Percentiles rank a stretch among this genome's conserved stretches.
phyloP scores from a whole-genome alignment of 129 eudicot species.

The Silybum marianum region DNA sequence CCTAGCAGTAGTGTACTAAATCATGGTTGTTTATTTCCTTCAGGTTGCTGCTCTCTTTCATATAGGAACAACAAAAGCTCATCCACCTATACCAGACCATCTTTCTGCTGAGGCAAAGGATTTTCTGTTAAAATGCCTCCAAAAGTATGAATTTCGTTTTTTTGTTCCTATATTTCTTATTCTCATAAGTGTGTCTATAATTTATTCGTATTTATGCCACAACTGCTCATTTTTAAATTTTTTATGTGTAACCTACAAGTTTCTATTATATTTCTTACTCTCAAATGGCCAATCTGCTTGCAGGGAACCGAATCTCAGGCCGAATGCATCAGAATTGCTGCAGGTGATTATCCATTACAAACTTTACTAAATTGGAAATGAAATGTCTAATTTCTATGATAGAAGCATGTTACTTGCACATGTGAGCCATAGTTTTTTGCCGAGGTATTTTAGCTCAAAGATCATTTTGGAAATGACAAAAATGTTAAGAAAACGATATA shows the following conservation, averaged over 20 bases:
- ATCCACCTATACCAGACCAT: slow-evolving; percentile 97
- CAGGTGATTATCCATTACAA: slow-evolving; percentile 55
- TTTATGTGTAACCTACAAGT: background rate
- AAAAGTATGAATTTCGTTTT: slow-evolving; percentile 56
- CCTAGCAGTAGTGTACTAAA: slow-evolving; percentile 13
- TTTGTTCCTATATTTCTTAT: background rate
- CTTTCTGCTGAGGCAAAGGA: slow-evolving; percentile 93
- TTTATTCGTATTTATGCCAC: slow-evolving; percentile 10
- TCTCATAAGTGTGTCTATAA: background rate
- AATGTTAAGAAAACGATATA: slow-evolving; percentile 3
- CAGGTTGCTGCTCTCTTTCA: slow-evolving; percentile 98
- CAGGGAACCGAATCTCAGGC: slow-evolving; percentile 88
- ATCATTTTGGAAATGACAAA: slow-evolving; percentile 6
- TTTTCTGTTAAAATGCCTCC: slow-evolving; percentile 84
- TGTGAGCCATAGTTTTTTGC: background rate
- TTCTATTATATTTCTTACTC: background rate
- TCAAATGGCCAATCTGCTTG: slow-evolving; percentile 24
- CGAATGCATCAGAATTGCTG: slow-evolving; percentile 81
- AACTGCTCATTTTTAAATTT: background rate
- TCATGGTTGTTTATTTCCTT: slow-evolving; percentile 22
- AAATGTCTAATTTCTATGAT: background rate
- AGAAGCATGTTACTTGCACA: background rate
- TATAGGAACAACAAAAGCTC: slow-evolving; percentile 96
- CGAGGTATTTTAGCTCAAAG: background rate
- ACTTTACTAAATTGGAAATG: slow-evolving; percentile 18